Percentiles rank a stretch among this genome's conserved stretches.
Evolutionary conservation across 1,284 basidiomycete genomes (phyloP).

Genomic region (Meira nashicola): DNA sequence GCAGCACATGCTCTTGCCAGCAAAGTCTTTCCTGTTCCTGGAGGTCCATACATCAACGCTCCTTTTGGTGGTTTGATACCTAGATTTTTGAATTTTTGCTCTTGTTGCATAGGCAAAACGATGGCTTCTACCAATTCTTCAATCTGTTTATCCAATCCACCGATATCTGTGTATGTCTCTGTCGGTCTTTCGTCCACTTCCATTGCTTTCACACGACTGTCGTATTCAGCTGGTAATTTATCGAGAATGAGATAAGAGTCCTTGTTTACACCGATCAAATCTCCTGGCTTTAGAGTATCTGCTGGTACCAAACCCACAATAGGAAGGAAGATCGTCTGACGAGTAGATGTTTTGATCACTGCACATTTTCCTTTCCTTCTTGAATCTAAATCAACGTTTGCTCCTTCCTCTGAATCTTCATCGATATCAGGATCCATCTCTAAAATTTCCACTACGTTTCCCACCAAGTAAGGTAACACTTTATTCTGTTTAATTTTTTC

Average conservation of each 20-base stretch:
- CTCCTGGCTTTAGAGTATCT: slow-evolving; percentile 79
- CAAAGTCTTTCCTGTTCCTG: slow-evolving; percentile 94
- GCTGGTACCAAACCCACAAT: slow-evolving; percentile 93
- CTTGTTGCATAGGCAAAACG: slow-evolving; percentile 74
- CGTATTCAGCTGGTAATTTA: slow-evolving; percentile 72
- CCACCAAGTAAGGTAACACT: slow-evolving; percentile 93
- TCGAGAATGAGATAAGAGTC: slow-evolving; percentile 98
- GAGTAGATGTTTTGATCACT: slow-evolving; percentile 96
- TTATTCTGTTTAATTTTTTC: slow-evolving; percentile 99
- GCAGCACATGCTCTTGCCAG: slow-evolving; percentile 83
- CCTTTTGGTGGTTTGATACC: slow-evolving; percentile 77
- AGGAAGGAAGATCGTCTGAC: slow-evolving; percentile 92
- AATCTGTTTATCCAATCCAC: slow-evolving; percentile 75
- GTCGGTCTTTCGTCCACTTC: slow-evolving; percentile 80
- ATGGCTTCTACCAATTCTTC: slow-evolving; percentile 76
- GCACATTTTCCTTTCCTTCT: slow-evolving; percentile 95
- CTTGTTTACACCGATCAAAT: slow-evolving; percentile 98
- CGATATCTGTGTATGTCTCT: slow-evolving; percentile 73
- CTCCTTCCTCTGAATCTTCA: slow-evolving; percentile 75
- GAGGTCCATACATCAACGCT: slow-evolving; percentile 73
- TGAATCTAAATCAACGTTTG: slow-evolving; percentile 85
- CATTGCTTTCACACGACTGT: slow-evolving; percentile 81
- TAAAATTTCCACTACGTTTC: slow-evolving; percentile 81
- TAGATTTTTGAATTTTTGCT: slow-evolving; percentile 73
- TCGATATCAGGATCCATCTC: slow-evolving; percentile 83